phyloP scores from a whole-genome alignment of 352 stramenopile genomes.

The Globisporangium paroecandrum region DNA sequence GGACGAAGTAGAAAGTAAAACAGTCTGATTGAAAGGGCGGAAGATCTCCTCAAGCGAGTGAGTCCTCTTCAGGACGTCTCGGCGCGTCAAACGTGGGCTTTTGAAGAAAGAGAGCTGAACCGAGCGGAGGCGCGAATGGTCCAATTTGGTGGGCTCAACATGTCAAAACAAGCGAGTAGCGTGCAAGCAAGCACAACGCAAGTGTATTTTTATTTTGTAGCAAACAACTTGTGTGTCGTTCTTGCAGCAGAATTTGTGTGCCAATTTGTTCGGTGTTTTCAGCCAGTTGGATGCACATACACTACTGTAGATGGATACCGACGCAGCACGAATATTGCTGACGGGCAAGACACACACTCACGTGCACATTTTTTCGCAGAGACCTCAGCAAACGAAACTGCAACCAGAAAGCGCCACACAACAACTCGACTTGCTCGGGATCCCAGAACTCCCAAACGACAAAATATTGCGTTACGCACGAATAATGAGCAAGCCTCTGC shows the following conservation, averaged over 20 bases:
- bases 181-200: not conserved
- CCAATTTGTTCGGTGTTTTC: not conserved
- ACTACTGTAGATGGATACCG: not conserved
- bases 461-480: conserved; percentile 1
- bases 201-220: not conserved
- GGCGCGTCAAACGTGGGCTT: not conserved
- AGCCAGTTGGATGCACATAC: not conserved
- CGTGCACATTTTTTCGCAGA: not conserved
- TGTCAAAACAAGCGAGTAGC: not conserved
- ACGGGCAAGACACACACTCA: conserved; percentile 1
- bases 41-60: not conserved
- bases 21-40: not conserved
- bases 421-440: not conserved
- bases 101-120: conserved; percentile 4
- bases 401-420: conserved; percentile 1
- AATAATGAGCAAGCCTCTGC: conserved; percentile 8
- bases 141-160: not conserved
- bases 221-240: not conserved
- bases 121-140: not conserved
- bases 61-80: not conserved
- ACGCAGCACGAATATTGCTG: not conserved
- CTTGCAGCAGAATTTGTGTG: not conserved
- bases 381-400: not conserved
- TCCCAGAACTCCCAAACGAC: not conserved
- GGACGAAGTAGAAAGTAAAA: conserved; percentile 2